These are phyloP conservation scores for Lichtheimia ornata DNA, from an alignment of 371 early-diverging fungal genomes.

Conservation along the genomic window DNA sequence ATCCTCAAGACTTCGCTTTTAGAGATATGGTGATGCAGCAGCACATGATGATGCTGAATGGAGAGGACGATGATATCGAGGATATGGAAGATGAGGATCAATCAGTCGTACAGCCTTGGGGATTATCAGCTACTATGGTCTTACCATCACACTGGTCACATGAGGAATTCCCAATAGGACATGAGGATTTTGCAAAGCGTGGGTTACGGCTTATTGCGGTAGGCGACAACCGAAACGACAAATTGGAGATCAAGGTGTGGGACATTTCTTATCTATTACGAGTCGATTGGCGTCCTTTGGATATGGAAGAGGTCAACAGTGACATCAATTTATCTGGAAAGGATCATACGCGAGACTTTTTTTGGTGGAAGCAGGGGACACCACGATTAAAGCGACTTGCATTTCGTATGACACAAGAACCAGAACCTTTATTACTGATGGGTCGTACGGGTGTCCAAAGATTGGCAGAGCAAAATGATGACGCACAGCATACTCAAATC, in stretches of 20 bases:
- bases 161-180: not conserved
- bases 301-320: not conserved
- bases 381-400: conserved; percentile 24
- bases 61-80: conserved; percentile 29
- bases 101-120: conserved; percentile 39
- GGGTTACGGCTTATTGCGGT: conserved; percentile 37
- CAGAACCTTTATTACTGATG: not conserved
- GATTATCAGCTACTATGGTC: conserved; percentile 43
- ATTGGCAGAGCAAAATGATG: conserved; percentile 3
- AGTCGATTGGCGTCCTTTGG: conserved; percentile 30
- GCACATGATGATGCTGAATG: conserved; percentile 32
- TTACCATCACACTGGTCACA: conserved; percentile 36
- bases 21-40: not conserved
- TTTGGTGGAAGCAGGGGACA: conserved; percentile 41
- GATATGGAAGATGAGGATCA: conserved; percentile 10
- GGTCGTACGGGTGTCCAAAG: no score
- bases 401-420: conserved; percentile 23
- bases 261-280: conserved; percentile 39
- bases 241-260: conserved; percentile 48
- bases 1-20: conserved; percentile 3
- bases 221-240: conserved; percentile 31
- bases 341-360: conserved; percentile 19
- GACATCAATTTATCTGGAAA: not conserved
- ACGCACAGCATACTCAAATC: not conserved
- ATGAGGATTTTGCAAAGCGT: conserved; percentile 22